phyloP scores from a whole-genome alignment of 2,329 filamentous ascomycete genomes.

The Aspergillus versicolor region DNA sequence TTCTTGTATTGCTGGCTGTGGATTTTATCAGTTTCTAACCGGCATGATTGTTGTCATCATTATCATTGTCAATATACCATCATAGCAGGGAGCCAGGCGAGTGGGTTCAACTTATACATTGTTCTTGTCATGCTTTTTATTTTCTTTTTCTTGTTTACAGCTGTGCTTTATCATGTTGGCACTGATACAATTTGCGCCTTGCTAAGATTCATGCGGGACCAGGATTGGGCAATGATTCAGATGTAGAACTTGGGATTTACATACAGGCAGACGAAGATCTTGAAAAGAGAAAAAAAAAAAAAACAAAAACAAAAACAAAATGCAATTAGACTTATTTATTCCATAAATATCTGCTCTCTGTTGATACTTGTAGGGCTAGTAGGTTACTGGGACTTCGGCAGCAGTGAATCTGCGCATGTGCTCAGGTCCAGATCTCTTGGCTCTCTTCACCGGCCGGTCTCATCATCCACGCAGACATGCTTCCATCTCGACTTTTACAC shows the following conservation, averaged over 20 bases:
- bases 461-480: neutral
- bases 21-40: constrained; percentile 21
- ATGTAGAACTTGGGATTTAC: constrained; percentile 24
- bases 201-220: constrained; percentile 17
- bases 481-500: neutral
- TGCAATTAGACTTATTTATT: neutral
- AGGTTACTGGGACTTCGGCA: too few species aligned
- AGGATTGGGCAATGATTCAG: constrained; percentile 18
- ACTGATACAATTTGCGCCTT: constrained; percentile 15
- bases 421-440: neutral
- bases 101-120: constrained; percentile 21
- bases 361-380: neutral
- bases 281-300: constrained; percentile 10
- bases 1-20: constrained; percentile 15
- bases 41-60: constrained; percentile 22
- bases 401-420: neutral
- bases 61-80: constrained; percentile 28
- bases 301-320: constrained; percentile 4
- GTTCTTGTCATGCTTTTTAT: constrained; percentile 13
- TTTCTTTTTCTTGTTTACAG: constrained; percentile 1
- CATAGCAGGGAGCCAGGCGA: constrained; percentile 31
- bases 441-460: neutral
- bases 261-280: constrained; percentile 13
- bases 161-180: constrained; percentile 9
- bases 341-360: neutral